Conservation (phyloP, 2,329 filamentous ascomycete species). For the Ophiostoma fasciatum region DNA sequence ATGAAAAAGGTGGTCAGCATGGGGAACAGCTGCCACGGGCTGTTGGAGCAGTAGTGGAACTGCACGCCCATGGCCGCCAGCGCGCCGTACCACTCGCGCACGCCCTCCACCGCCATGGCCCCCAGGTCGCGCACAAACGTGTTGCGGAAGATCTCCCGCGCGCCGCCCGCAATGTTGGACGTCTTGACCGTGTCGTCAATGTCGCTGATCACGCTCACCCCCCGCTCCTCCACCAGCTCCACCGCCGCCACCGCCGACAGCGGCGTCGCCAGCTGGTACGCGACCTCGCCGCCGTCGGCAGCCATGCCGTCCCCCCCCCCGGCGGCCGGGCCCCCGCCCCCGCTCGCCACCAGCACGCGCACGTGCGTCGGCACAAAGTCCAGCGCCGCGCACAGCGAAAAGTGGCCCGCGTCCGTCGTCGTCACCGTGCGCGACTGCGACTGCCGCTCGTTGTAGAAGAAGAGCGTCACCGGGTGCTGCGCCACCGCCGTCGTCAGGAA, state of each 20-base stretch:
- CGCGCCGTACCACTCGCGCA: conserved; percentile 74
- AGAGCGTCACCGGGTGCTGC: conserved; percentile 68
- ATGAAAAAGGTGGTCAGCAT: conserved; percentile 77
- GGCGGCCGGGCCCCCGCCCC: neutral
- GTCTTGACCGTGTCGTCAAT: conserved; percentile 97
- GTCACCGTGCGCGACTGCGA: conserved; percentile 74
- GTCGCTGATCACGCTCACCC: conserved; percentile 89
- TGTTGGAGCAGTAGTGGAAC: conserved; percentile 98
- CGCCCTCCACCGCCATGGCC: conserved; percentile 73
- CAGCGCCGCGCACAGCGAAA: conserved; percentile 61
- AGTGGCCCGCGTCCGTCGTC: conserved; percentile 85
- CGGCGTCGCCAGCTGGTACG: conserved; percentile 34
- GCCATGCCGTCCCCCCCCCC: neutral
- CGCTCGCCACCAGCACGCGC: conserved; percentile 58
- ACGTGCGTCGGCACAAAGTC: conserved; percentile 87
- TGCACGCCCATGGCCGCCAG: conserved; percentile 69
- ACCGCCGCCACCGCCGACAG: conserved; percentile 71
- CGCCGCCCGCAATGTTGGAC: conserved; percentile 75
- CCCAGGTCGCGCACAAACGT: conserved; percentile 78
- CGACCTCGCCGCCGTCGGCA: neutral
- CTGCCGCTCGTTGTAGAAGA: conserved; percentile 79
- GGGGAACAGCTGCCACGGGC: conserved; percentile 93
- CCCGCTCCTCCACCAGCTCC: conserved; percentile 58
- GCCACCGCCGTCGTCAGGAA: conserved; percentile 78
- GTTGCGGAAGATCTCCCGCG: conserved; percentile 90